Percentiles rank a stretch among this genome's conserved stretches.
These are phyloP conservation scores for Pseudopediastrum boryanum DNA, from an alignment of 139 green algal species.

Conservation along the genomic window DNA sequence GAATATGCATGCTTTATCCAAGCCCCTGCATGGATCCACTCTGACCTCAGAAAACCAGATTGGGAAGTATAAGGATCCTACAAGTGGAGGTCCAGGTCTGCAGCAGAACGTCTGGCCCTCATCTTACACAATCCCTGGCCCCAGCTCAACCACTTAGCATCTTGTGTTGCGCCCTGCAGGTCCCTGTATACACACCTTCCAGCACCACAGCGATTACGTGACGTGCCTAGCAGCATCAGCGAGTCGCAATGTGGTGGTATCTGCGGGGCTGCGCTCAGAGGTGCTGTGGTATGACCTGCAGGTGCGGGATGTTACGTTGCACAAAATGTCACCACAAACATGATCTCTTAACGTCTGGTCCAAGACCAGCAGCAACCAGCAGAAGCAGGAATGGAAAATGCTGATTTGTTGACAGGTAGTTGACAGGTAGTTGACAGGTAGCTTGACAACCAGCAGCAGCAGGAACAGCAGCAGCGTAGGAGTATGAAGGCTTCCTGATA, in stretches of 20 bases:
- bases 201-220: slow-evolving; percentile 67
- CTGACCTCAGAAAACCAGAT: too few species aligned
- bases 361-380: neutral
- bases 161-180: slow-evolving; percentile 10
- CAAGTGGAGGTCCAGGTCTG: too few species aligned
- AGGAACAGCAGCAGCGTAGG: slow-evolving; percentile 3
- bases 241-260: slow-evolving; percentile 40
- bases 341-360: neutral
- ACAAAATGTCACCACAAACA: too few species aligned
- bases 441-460: slow-evolving; percentile 31
- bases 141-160: too few species aligned
- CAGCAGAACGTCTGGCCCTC: too few species aligned
- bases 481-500: neutral
- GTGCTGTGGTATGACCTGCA: slow-evolving; percentile 64
- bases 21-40: too few species aligned
- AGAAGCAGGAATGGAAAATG: neutral
- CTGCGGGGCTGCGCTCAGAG: slow-evolving; percentile 63
- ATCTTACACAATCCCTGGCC: too few species aligned
- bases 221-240: slow-evolving; percentile 53
- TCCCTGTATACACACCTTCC: slow-evolving; percentile 24
- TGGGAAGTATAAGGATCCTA: too few species aligned
- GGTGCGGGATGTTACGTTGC: too few species aligned
- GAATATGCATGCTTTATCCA: too few species aligned
- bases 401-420: neutral
- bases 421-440: slow-evolving; percentile 36